These are phyloP conservation scores for Fusarium fracticaudum DNA, from an alignment of 2,329 filamentous ascomycete species.

Conservation along the genomic window DNA sequence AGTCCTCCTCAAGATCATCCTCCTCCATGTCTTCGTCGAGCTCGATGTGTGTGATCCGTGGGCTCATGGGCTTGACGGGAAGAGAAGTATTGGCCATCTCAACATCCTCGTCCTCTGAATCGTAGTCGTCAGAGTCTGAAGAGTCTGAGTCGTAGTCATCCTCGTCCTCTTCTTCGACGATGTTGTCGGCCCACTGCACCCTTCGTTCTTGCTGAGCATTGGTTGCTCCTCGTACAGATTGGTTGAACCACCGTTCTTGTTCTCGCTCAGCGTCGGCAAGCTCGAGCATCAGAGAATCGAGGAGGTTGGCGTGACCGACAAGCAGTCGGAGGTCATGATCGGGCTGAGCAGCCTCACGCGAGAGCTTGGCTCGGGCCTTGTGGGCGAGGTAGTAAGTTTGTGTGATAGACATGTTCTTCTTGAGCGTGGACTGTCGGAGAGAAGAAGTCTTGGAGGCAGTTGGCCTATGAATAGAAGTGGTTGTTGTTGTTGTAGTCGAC, in stretches of 20 bases:
- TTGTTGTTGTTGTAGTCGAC: constrained; percentile 43
- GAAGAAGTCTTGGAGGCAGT: constrained; percentile 41
- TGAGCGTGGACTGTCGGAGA: constrained; percentile 52
- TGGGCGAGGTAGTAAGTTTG: constrained; percentile 99
- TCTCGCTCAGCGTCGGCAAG: constrained; percentile 94
- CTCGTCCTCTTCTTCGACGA: constrained; percentile 77
- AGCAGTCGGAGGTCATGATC: constrained; percentile 96
- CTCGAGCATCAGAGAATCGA: constrained; percentile 92
- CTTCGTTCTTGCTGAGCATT: constrained; percentile 69
- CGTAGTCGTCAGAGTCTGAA: constrained; percentile 61
- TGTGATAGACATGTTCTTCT: constrained; percentile 95
- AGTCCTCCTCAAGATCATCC: constrained; percentile 71
- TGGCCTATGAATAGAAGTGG: constrained; percentile 40
- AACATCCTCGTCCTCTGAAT: constrained; percentile 66
- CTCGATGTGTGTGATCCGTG: constrained; percentile 50
- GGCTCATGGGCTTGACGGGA: constrained; percentile 53
- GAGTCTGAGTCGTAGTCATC: constrained; percentile 75
- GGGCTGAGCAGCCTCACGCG: constrained; percentile 84
- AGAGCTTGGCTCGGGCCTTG: constrained; percentile 96
- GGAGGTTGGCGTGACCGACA: constrained; percentile 97
- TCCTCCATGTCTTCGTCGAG: constrained; percentile 58
- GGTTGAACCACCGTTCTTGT: constrained; percentile 98
- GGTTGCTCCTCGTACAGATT: constrained; percentile 82
- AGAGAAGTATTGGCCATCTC: constrained; percentile 62
- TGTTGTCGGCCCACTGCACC: constrained; percentile 87